These are phyloP conservation scores for Stereocaulon alpinum DNA, from an alignment of 495 filamentous ascomycete species.

Conservation along the genomic window DNA sequence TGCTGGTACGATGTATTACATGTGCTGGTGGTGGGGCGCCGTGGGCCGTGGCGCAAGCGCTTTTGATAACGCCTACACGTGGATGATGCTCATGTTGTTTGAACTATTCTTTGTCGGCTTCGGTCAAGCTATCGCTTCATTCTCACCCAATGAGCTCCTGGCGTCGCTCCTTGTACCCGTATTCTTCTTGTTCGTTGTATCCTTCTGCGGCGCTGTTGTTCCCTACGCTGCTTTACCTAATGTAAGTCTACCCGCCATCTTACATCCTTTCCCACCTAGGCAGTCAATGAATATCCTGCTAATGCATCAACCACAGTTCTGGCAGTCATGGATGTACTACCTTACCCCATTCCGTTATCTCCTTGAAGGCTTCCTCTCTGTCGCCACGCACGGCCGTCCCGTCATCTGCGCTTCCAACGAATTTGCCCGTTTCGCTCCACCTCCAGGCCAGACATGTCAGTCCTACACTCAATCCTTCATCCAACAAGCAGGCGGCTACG, in stretches of 20 bases:
- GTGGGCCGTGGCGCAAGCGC: conserved; percentile 32
- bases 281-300: neutral
- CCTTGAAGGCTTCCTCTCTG: conserved; percentile 64
- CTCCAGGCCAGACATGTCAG: conserved; percentile 41
- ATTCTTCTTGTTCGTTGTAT: conserved; percentile 63
- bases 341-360: conserved; percentile 78
- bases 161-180: conserved; percentile 64
- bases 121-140: conserved; percentile 65
- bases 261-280: neutral
- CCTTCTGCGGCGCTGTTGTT: conserved; percentile 74
- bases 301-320: conserved; percentile 39
- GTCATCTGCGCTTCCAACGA: conserved; percentile 47
- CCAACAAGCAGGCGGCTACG: conserved; percentile 39
- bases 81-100: conserved; percentile 54
- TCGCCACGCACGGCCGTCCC: conserved; percentile 42
- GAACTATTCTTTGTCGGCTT: conserved; percentile 66
- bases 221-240: conserved; percentile 61
- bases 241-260: conserved; percentile 4
- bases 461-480: conserved; percentile 40
- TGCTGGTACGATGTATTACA: conserved; percentile 32
- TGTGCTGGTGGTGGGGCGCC: conserved; percentile 50
- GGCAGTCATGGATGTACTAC: conserved; percentile 70
- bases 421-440: conserved; percentile 46
- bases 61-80: conserved; percentile 46
- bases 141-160: conserved; percentile 61